phyloP scores from a whole-genome alignment of 352 stramenopile genomes.

The Phytophthora ohioensis region DNA sequence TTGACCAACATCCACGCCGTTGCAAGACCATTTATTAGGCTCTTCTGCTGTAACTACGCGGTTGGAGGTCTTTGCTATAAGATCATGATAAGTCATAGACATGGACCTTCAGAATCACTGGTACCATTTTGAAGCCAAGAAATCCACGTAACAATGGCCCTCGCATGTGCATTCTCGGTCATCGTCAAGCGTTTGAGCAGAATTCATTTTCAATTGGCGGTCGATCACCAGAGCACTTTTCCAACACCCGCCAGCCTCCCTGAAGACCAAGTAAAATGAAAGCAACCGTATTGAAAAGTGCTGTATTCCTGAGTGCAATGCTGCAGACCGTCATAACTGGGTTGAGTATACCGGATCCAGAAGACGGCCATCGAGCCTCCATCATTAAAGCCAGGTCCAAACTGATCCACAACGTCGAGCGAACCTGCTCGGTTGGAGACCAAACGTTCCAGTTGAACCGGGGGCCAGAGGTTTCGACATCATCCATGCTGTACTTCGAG shows the following conservation, averaged over 20 bases:
- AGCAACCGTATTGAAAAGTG: conserved; percentile 4
- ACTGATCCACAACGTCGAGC: conserved; percentile 44
- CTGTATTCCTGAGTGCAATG: conserved; percentile 1
- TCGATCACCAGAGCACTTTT: conserved; percentile 8
- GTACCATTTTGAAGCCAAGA: conserved; percentile 25
- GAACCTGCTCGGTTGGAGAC: conserved; percentile 33
- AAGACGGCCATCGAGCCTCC: conserved; percentile 37
- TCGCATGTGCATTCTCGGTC: not conserved
- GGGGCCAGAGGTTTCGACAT: conserved; percentile 28
- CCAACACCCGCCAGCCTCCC: too few relatives aligned
- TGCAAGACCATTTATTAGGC: not conserved
- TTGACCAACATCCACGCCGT: conserved; percentile 19
- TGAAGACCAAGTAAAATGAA: not conserved
- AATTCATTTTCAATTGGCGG: conserved; percentile 25
- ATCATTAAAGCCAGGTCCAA: conserved; percentile 30
- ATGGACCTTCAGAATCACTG: not conserved
- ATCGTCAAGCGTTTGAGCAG: too few relatives aligned
- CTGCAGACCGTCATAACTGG: conserved; percentile 6
- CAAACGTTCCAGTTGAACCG: conserved; percentile 35
- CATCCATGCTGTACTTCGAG: conserved; percentile 43
- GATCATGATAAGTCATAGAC: not conserved
- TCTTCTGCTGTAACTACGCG: conserved; percentile 29
- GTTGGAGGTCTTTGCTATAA: not conserved
- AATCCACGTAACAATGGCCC: conserved; percentile 11
- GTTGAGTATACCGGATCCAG: conserved; percentile 31